Conservation (phyloP, 805 yeast species). For the Millerago galiae region DNA sequence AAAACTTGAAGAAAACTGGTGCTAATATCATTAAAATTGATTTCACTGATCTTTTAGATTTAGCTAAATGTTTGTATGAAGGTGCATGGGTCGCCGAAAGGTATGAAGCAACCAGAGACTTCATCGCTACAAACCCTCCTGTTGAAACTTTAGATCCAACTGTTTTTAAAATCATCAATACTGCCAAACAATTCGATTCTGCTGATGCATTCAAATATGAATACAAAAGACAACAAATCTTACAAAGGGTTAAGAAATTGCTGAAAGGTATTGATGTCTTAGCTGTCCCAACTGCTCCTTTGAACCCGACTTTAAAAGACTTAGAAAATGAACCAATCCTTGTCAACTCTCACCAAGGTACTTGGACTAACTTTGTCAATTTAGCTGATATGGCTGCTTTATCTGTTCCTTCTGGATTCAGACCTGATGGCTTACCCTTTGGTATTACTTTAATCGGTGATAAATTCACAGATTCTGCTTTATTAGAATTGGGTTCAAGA, state of each 20-base stretch:
- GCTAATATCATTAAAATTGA: conserved; percentile 59
- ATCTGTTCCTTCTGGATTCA: conserved; percentile 87
- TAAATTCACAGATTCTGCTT: conserved; percentile 83
- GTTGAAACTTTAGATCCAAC: conserved; percentile 73
- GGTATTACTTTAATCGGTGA: conserved; percentile 83
- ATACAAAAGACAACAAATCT: conserved; percentile 76
- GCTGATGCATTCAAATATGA: conserved; percentile 81
- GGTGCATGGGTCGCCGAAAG: conserved; percentile 99
- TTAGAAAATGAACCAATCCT: conserved; percentile 71
- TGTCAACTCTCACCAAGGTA: conserved; percentile 88
- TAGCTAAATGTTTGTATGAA: conserved; percentile 86
- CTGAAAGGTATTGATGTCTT: conserved; percentile 64
- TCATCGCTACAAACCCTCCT: conserved; percentile 66
- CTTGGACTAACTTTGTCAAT: conserved; percentile 97
- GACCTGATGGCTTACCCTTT: conserved; percentile 80
- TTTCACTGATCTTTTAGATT: conserved; percentile 67
- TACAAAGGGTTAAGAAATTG: conserved; percentile 53
- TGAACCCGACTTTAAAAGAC: conserved; percentile 76
- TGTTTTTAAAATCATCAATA: conserved; percentile 65
- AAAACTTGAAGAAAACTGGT: conserved; percentile 43
- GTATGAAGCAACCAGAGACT: conserved; percentile 73
- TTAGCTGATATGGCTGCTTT: conserved; percentile 89
- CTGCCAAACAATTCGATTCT: conserved; percentile 76
- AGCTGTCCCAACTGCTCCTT: conserved; percentile 90
- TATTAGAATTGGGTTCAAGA: conserved; percentile 73